Percentiles rank a stretch among this genome's conserved stretches.
Evolutionary conservation across 192 early-diverging fungal genomes (phyloP).

Genomic region (Neocallimastix lanati): DNA sequence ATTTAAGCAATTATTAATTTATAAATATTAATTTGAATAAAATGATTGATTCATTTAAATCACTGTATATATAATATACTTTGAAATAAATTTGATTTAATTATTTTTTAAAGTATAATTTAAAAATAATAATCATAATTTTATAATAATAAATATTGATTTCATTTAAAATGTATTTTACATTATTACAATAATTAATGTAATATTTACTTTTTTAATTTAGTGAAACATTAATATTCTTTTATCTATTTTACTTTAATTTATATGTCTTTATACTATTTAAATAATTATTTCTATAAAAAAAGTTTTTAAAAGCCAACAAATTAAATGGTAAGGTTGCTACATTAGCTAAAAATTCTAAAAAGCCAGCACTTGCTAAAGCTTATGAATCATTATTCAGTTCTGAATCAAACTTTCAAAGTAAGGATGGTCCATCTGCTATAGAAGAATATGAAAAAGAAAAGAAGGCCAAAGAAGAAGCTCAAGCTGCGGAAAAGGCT

Average conservation of each 20-base stretch:
- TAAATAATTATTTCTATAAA: neutral
- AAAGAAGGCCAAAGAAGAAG: conserved; percentile 10
- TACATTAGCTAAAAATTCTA: conserved; percentile 48
- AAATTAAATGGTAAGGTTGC: conserved; percentile 55
- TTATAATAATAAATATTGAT: too few relatives aligned
- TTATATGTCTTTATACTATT: neutral
- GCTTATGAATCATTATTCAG: conserved; percentile 45
- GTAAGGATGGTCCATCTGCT: conserved; percentile 19
- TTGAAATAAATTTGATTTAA: too few relatives aligned
- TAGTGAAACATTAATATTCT: neutral
- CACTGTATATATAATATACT: too few relatives aligned
- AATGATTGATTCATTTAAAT: too few relatives aligned
- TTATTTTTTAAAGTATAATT: too few relatives aligned
- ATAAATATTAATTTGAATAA: too few relatives aligned
- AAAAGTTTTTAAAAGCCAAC: conserved; percentile 13
- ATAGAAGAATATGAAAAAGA: conserved; percentile 8
- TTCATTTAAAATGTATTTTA: too few relatives aligned
- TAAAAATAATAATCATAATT: too few relatives aligned
- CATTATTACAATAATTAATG: too few relatives aligned
- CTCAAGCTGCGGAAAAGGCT: conserved; percentile 4
- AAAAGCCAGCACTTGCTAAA: conserved; percentile 33
- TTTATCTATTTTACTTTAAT: conserved; percentile 17
- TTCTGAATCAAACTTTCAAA: conserved; percentile 16
- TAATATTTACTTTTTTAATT: too few relatives aligned
- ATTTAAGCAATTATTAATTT: too few relatives aligned